Base-by-base conservation (phyloP, 345 rosid species). In the Populus ilicifolia region DNA sequence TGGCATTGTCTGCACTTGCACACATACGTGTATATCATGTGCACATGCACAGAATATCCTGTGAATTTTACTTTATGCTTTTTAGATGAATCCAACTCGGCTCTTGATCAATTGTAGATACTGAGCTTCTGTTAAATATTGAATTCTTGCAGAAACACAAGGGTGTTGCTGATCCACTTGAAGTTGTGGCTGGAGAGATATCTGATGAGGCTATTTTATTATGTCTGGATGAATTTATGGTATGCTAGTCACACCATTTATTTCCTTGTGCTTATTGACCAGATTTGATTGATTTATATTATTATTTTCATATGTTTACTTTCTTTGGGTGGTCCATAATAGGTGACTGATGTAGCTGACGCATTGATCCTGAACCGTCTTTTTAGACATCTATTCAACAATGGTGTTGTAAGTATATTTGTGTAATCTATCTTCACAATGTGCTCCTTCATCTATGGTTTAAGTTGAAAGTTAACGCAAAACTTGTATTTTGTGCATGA, bases 321-420 rank as follows among this genome's bases (percentile, higher is more conserved):
- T 61, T 59, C 33, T 62, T 41, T 65, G 7, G 69, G 67, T 86
- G 74, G 74, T 54, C 44, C 59, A 73, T 46, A 16, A 65, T 72
- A 96, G 99, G 99, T 96, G 73, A 93, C 83, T 87, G 99, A 96
- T 78, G 99, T 96, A 77, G 99, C 98, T 75, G 99, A 96, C 88
- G 99, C 99, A 75, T 82, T 96, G 84, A 96, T 96, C 77, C 88
- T 94, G 52, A 92, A 96, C 77, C 89, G 99, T 63, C 94, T 96
- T 48, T 96, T 90, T 41, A 38, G 90, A 80, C 97, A 96, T 78
- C 83, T 96, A 70, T 96, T 90, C 83, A 85, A 82, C 81, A 86
- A 92, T 85, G 98, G 99, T n/a, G 82, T 89, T 67, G 99, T 92
- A 86, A 91, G 99, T 77, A 56, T 62, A 46, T 72, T 61, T 13